Percentiles rank a stretch among this genome's conserved stretches.
phyloP scores from a whole-genome alignment of 139 green algal genomes.

The Tetradesmus lagerheimii region DNA sequence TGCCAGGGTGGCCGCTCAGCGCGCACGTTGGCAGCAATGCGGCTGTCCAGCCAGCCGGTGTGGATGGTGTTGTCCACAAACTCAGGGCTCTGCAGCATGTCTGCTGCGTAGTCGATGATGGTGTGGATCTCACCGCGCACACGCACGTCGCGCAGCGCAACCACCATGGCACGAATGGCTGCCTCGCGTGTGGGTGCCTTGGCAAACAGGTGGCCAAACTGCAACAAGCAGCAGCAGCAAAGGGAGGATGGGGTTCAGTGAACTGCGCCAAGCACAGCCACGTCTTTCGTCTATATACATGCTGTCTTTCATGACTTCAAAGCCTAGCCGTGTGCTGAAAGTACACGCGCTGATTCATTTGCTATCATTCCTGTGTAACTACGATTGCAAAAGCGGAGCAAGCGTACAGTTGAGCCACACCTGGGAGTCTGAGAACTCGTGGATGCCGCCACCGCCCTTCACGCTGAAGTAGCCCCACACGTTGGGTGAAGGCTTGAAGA shows the following conservation, averaged over 20 bases:
- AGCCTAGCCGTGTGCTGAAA: too few relatives aligned
- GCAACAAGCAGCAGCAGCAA: neutral
- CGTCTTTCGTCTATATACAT: too few relatives aligned
- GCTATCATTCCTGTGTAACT: too few relatives aligned
- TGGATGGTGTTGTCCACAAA: slow-evolving; percentile 88
- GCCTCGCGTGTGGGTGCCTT: slow-evolving; percentile 84
- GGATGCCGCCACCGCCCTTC: slow-evolving; percentile 93
- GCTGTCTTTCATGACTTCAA: too few relatives aligned
- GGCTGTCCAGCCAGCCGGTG: slow-evolving; percentile 96
- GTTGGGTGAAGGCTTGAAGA: slow-evolving; percentile 46
- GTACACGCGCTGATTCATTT: too few relatives aligned
- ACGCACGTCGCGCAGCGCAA: slow-evolving; percentile 94
- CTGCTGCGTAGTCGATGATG: slow-evolving; percentile 84
- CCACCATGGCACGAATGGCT: slow-evolving; percentile 93
- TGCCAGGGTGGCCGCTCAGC: slow-evolving; percentile 88
- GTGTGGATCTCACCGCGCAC: slow-evolving; percentile 98
- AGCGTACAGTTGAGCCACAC: slow-evolving; percentile 80
- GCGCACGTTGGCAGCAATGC: slow-evolving; percentile 90
- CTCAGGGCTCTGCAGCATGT: slow-evolving; percentile 62
- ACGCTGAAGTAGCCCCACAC: slow-evolving; percentile 99
- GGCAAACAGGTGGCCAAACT: slow-evolving; percentile 98
- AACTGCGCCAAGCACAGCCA: too few relatives aligned
- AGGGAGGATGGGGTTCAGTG: neutral
- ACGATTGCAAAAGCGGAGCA: too few relatives aligned
- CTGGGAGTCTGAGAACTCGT: slow-evolving; percentile 98